Base-by-base conservation (phyloP, 2,329 filamentous ascomycete species). In the Colletotrichum sp. region DNA sequence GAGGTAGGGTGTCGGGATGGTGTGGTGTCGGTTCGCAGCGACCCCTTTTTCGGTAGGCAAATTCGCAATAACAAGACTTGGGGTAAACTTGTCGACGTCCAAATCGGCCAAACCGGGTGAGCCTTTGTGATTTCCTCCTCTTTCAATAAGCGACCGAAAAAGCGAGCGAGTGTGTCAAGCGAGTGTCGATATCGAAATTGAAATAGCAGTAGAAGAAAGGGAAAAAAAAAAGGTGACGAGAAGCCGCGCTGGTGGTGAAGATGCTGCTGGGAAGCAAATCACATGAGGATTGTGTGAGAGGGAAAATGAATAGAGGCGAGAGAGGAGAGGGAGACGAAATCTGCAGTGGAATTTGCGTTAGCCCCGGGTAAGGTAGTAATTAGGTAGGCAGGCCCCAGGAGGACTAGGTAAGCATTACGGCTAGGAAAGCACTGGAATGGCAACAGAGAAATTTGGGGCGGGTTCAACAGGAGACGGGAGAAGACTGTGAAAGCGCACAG, bases 241-340 rank as follows among this genome's bases (percentile, higher is more conserved):
- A 68, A 70, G 63, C n/a, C 62, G 60, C 60, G 39, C 67, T 69
- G 64, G 16, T 30, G 52, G 57, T 70, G 65, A 65, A 63, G 36
- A 24, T 75, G 68, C 71, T 68, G 66, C 59, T 65, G 71, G 80
- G 79, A 80, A 77, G 79, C 73, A 76, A 76, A 39, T 74, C 73
- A 66, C 59, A 65, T 71, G 26, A 66, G 59, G 26, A 59, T 36
- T 32, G 59, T 66, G 39, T 30, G 70, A 22, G 65, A 59, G 67
- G 30, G 26, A 34, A 22, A 22, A 55, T 52, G 66, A 30, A 59
- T 12, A 63, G 18, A 36, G 59, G 59, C 59, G 67, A 57, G 63
- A 39, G 48, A 39, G 22, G 32, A 48, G 52, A 60, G 59, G 44
- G 36, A 68, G 59, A 52, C n/a, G 44, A 63, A 63, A 9, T 36